Conservation (phyloP, 2,329 filamentous ascomycete genomes). For the Phialocephala sp. region DNA sequence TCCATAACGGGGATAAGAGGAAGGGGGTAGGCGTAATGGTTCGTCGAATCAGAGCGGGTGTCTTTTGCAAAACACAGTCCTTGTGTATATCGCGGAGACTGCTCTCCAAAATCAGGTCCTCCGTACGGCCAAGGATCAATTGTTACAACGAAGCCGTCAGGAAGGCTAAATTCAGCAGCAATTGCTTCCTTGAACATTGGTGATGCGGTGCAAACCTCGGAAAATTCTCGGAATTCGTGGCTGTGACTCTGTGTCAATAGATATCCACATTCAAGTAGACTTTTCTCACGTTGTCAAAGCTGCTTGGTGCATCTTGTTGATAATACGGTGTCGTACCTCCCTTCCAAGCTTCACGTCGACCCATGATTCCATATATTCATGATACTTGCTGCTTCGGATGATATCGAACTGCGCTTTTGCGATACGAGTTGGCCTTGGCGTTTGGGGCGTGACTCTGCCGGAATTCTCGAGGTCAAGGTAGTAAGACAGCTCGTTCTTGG, state of each 20-base stretch:
- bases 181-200: constrained; percentile 57
- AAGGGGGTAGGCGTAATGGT: constrained; percentile 57
- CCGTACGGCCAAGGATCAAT: constrained; percentile 63
- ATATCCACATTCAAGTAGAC: not conserved
- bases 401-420: constrained; percentile 63
- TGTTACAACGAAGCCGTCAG: constrained; percentile 59
- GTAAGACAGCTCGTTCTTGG: constrained; percentile 54
- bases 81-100: constrained; percentile 58
- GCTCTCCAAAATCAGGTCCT: constrained; percentile 53
- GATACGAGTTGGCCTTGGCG: constrained; percentile 50
- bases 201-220: constrained; percentile 46
- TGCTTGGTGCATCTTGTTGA: constrained; percentile 55
- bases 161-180: constrained; percentile 56
- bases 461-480: constrained; percentile 55
- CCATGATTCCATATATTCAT: constrained; percentile 60
- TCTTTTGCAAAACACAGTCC: constrained; percentile 59
- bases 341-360: constrained; percentile 52
- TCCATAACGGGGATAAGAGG: constrained; percentile 56
- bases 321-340: constrained; percentile 50
- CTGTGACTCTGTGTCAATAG: constrained; percentile 10
- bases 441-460: constrained; percentile 45
- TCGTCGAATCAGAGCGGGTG: constrained; percentile 41
- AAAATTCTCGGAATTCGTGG: constrained; percentile 30
- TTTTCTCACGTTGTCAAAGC: constrained; percentile 50
- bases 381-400: constrained; percentile 55